Percentiles rank a stretch among this genome's conserved stretches.
These are phyloP conservation scores for Nigrospora osmanthi DNA, from an alignment of 2,329 filamentous ascomycete species.

Conservation along the genomic window DNA sequence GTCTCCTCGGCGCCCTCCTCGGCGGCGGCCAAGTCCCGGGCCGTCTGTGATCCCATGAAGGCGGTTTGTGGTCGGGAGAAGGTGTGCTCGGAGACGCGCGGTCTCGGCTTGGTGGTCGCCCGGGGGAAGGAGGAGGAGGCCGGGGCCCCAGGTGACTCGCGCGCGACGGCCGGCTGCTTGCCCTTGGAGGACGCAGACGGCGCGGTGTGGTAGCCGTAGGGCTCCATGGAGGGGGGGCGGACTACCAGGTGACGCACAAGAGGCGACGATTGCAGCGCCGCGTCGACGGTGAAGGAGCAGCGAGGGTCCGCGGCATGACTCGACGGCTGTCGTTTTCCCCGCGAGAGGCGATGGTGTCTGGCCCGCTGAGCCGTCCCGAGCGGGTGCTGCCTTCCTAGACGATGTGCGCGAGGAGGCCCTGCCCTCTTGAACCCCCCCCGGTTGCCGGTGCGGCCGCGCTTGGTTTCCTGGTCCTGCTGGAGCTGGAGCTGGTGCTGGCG, in stretches of 20 bases:
- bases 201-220: conserved; percentile 15
- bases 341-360: too few species aligned
- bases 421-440: too few species aligned
- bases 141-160: conserved; percentile 8
- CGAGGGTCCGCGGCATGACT: too few species aligned
- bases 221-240: conserved; percentile 17
- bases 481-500: too few species aligned
- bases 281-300: too few species aligned
- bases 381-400: too few species aligned
- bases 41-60: conserved; percentile 5
- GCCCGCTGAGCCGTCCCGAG: too few species aligned
- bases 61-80: conserved; percentile 9
- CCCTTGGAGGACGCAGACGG: conserved; percentile 12
- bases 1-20: conserved; percentile 4
- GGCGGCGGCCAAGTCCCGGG: conserved; percentile 8
- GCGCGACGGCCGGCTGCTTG: conserved; percentile 10
- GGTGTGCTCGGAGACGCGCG: conserved; percentile 2
- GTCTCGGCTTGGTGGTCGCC: conserved; percentile 2
- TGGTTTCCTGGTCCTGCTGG: too few species aligned
- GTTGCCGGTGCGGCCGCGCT: too few species aligned
- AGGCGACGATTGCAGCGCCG: too few species aligned
- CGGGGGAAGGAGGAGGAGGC: conserved; percentile 1
- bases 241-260: not conserved
- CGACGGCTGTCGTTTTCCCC: too few species aligned
- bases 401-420: too few species aligned